Evolutionary conservation across 768 basidiomycete species (phyloP).

Genomic region (Suillus paluster): DNA sequence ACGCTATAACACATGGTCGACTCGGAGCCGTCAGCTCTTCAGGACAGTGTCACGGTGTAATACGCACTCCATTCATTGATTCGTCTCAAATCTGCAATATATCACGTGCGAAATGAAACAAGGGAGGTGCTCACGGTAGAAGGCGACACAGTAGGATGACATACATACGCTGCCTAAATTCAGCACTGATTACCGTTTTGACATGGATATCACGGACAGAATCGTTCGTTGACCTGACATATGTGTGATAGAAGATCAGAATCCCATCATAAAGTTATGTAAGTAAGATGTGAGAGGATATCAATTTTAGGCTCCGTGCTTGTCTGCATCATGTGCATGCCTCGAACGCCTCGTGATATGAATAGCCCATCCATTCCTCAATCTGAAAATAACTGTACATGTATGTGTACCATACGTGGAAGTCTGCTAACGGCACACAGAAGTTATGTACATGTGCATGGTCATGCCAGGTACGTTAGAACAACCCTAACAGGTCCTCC

Average conservation of each 20-base stretch:
- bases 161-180: too few relatives aligned
- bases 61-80: neutral
- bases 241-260: neutral
- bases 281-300: neutral
- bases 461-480: slow-evolving; percentile 34
- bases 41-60: neutral
- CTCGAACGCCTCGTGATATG: neutral
- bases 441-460: neutral
- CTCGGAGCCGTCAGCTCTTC: too few relatives aligned
- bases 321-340: neutral
- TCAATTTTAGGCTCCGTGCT: neutral
- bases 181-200: neutral
- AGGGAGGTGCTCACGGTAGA: neutral
- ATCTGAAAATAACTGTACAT: neutral
- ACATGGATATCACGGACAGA: neutral
- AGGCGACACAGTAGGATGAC: neutral
- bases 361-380: neutral
- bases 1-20: neutral
- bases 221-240: neutral
- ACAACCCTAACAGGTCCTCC: slow-evolving; percentile 61
- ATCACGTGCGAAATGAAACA: neutral
- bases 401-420: neutral
- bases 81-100: neutral
- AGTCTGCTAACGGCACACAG: neutral
- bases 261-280: neutral